These are phyloP conservation scores for Grosmannia huntii DNA, from an alignment of 2,329 filamentous ascomycete species.

Conservation along the genomic window DNA sequence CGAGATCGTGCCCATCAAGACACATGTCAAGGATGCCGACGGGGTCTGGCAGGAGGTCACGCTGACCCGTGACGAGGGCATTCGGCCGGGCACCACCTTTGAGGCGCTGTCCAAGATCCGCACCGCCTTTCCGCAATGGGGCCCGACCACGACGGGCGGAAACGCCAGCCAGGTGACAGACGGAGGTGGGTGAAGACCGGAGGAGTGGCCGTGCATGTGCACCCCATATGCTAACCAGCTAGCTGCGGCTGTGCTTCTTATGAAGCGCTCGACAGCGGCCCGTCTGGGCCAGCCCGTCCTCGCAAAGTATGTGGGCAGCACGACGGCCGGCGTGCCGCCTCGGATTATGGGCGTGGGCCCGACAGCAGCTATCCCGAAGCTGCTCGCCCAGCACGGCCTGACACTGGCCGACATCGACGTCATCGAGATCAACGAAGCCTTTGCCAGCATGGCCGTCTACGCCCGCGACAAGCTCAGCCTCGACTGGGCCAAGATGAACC, in stretches of 20 bases:
- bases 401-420: constrained; percentile 75
- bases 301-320: constrained; percentile 88
- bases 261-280: constrained; percentile 85
- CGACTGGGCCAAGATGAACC: constrained; percentile 67
- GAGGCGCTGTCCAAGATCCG: constrained; percentile 76
- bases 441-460: constrained; percentile 96
- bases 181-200: constrained; percentile 44
- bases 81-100: constrained; percentile 77
- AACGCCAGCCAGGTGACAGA: constrained; percentile 95
- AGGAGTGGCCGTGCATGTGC: neutral
- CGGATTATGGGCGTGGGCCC: constrained; percentile 95
- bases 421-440: constrained; percentile 93
- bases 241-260: constrained; percentile 78
- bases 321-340: constrained; percentile 78
- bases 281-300: constrained; percentile 82
- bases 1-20: constrained; percentile 82
- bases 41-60: constrained; percentile 68
- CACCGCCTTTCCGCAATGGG: constrained; percentile 81
- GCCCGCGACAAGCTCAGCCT: constrained; percentile 62
- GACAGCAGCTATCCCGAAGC: constrained; percentile 63
- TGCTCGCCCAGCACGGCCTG: constrained; percentile 68
- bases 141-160: constrained; percentile 74
- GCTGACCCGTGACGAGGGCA: constrained; percentile 77
- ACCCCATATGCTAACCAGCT: neutral
- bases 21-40: constrained; percentile 71